Base-by-base conservation (phyloP, 164 flowering plant genomes). In the Macadamia tetraphylla region DNA sequence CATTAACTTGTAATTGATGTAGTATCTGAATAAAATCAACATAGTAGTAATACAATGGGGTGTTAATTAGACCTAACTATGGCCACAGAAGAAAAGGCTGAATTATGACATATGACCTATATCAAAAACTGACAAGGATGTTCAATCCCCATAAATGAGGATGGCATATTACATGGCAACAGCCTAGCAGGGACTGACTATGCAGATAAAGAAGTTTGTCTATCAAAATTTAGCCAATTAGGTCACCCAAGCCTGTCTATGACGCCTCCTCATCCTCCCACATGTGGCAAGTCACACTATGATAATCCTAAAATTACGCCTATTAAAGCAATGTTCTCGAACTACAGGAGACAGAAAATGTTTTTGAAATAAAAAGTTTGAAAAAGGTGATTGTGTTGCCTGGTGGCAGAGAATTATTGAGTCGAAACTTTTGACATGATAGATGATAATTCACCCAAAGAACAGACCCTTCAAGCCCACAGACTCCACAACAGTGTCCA, bases 1-100 rank as follows among this genome's bases (percentile, higher is more conserved):
- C 89, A 92, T 74, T 29, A 88, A 69, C 78, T 92, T 92, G 75
- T 92, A 90, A 72, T 85, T 82, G 11, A 92, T 86, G 73, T 92
- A 92, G 70, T 84, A 85, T 43, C 98, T 92, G 81, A 43, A 49
- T 62, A 60, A 13, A 67, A 74, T 44, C 49, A 66, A 63, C 55
- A 18, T 11, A 56, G 23, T 73, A 64, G 32, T 65, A 23, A 71
- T 48, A 53, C 53, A 17, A 35, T 32, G 43, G 67, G n/a, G 31
- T 15, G 32, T 31, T 31, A 30, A 14, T 58, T 1, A 15, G 9
- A 11, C 49, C 14, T 12, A 56, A 56, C 31, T 9, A 42, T 30
- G 15, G 9, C 11, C 3, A 42, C 10, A 58, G 13, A 11, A 29
- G 10, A 29, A 9, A 46, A 46, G 3, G 51, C 51, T 46, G 13